Percentiles rank a stretch among this genome's conserved stretches.
Conservation (phyloP, 495 filamentous ascomycete species). For the Penicillium odoratum region DNA sequence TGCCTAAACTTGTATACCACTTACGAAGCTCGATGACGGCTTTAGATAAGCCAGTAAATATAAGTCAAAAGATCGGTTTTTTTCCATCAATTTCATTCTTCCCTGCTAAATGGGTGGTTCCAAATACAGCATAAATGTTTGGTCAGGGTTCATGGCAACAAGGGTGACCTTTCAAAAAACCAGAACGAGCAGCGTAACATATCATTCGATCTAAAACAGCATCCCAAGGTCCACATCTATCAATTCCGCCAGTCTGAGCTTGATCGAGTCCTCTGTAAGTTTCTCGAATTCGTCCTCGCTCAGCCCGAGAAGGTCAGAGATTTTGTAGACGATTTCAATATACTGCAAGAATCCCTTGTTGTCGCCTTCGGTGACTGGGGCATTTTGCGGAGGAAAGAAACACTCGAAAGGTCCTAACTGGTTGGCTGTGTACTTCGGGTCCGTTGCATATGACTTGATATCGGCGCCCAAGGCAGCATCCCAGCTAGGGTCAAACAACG, state of each 20-base stretch:
- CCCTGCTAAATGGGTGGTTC: background rate
- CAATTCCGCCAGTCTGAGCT: conserved; percentile 12
- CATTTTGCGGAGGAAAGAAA: conserved; percentile 43
- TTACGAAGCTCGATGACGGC: conserved; percentile 3
- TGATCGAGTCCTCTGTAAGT: background rate
- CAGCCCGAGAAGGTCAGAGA: conserved; percentile 31
- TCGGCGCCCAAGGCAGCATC: conserved; percentile 23
- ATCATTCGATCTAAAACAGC: conserved; percentile 24
- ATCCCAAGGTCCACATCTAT: conserved; percentile 36
- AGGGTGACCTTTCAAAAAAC: no score
- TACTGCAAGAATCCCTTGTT: conserved; percentile 36
- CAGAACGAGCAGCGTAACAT: background rate
- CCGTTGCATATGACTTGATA: background rate
- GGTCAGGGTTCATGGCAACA: no score
- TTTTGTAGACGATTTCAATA: conserved; percentile 29
- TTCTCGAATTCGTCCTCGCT: background rate
- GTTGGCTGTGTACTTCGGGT: background rate
- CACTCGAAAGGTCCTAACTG: conserved; percentile 43
- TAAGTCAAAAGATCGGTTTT: conserved; percentile 1
- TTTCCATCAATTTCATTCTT: background rate
- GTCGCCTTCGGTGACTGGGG: conserved; percentile 4
- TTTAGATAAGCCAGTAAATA: conserved; percentile 8
- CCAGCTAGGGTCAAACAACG: conserved; percentile 54
- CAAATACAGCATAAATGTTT: background rate
- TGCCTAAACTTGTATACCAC: conserved; percentile 23